Percentiles rank a stretch among this genome's conserved stretches.
These are phyloP conservation scores for Rachicladosporium sp. DNA, from an alignment of 2,329 filamentous ascomycete genomes.

Conservation along the genomic window DNA sequence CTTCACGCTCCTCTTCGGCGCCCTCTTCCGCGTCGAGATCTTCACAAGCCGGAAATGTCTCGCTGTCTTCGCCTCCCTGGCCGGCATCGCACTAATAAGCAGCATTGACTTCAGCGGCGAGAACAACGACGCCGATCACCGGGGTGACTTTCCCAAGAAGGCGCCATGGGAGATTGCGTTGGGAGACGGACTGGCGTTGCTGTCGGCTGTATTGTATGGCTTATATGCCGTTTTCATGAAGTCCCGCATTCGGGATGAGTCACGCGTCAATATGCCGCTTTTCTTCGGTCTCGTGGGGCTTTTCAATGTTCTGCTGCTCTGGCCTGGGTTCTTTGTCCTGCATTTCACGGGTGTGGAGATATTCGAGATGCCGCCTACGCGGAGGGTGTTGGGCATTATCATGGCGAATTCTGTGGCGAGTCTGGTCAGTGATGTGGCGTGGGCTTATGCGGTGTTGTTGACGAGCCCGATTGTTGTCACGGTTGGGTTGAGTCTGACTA, in stretches of 20 bases:
- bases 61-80: constrained; percentile 70
- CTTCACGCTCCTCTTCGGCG: constrained; percentile 82
- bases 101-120: constrained; percentile 62
- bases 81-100: constrained; percentile 80
- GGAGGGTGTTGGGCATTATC: constrained; percentile 64
- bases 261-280: constrained; percentile 77
- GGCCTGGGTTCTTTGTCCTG: constrained; percentile 77
- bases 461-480: constrained; percentile 89
- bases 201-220: constrained; percentile 81
- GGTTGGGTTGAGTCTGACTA: constrained; percentile 82
- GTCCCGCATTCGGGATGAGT: constrained; percentile 73
- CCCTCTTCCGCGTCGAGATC: constrained; percentile 63
- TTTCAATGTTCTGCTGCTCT: constrained; percentile 71
- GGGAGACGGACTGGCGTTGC: constrained; percentile 81
- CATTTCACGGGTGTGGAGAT: constrained; percentile 68
- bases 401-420: constrained; percentile 67
- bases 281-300: constrained; percentile 92
- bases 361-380: constrained; percentile 63
- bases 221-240: constrained; percentile 94
- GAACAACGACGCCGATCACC: constrained; percentile 55
- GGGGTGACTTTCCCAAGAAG: constrained; percentile 79
- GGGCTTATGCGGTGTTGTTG: constrained; percentile 92
- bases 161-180: constrained; percentile 64
- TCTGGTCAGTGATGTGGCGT: constrained; percentile 76
- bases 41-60: constrained; percentile 74